Evolutionary conservation across 169 alveolate species (phyloP).

Genomic region (Cryptosporidium tyzzeri): DNA sequence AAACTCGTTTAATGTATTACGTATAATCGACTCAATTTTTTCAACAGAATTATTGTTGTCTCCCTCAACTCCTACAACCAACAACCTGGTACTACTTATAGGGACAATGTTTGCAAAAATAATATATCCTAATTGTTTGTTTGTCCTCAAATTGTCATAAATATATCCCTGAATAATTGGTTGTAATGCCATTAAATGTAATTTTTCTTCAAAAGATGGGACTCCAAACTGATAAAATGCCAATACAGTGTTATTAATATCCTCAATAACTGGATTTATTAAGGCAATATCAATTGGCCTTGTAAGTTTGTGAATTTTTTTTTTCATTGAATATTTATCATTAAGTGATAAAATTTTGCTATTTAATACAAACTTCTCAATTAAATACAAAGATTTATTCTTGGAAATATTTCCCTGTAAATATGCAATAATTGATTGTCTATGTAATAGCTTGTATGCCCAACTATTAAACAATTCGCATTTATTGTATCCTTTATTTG

Average conservation of each 20-base stretch:
- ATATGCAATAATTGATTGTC: constrained; percentile 50
- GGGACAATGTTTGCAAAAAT: constrained; percentile 45
- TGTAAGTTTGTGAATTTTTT: constrained; percentile 26
- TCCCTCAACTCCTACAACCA: constrained; percentile 68
- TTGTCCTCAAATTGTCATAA: constrained; percentile 56
- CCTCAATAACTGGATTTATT: constrained; percentile 18
- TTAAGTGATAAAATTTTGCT: constrained; percentile 42
- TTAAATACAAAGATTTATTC: constrained; percentile 22
- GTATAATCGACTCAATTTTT: constrained; percentile 33
- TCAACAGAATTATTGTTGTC: constrained; percentile 43
- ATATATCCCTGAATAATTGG: constrained; percentile 53
- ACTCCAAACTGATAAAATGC: constrained; percentile 49
- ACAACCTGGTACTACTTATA: constrained; percentile 22
- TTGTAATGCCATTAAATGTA: constrained; percentile 54
- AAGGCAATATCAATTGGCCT: constrained; percentile 37
- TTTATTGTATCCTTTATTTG: background rate
- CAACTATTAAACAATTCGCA: constrained; percentile 44
- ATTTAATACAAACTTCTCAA: constrained; percentile 35
- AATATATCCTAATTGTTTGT: constrained; percentile 50
- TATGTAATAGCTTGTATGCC: constrained; percentile 51
- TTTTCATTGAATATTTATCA: constrained; percentile 40
- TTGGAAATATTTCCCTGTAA: constrained; percentile 59
- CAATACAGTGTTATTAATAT: constrained; percentile 46
- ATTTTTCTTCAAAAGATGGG: constrained; percentile 65
- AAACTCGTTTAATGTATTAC: constrained; percentile 18